Evolutionary conservation across 1,284 basidiomycete genomes (phyloP).

Genomic region (Malassezia yamatoensis): DNA sequence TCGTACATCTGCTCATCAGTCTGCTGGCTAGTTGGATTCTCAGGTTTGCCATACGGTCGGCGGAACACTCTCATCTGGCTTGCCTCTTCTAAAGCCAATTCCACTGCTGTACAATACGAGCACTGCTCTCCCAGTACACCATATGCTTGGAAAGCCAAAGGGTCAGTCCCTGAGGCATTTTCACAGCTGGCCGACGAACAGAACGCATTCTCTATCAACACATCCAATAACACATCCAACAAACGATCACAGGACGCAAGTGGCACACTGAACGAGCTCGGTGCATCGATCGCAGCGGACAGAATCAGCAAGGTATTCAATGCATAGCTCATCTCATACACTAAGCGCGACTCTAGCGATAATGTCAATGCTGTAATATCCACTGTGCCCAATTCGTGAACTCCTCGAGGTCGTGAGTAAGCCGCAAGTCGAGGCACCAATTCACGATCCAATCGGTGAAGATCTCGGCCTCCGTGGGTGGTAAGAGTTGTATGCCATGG

Average conservation of each 20-base stretch:
- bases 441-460: constrained; percentile 62
- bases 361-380: constrained; percentile 81
- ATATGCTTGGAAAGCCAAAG: background rate
- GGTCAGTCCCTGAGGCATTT: background rate
- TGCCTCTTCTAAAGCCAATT: constrained; percentile 35
- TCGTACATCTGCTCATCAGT: background rate
- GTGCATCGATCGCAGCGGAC: constrained; percentile 56
- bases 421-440: constrained; percentile 53
- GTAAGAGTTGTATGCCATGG: constrained; percentile 68
- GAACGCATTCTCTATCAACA: constrained; percentile 74
- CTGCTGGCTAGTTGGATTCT: no score
- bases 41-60: background rate
- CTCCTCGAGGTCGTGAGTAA: constrained; percentile 55
- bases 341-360: constrained; percentile 74
- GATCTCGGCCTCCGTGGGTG: constrained; percentile 74
- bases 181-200: constrained; percentile 50
- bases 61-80: constrained; percentile 29
- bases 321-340: constrained; percentile 75
- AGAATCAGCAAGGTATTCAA: constrained; percentile 79
- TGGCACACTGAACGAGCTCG: constrained; percentile 57
- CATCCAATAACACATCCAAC: constrained; percentile 73
- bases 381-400: constrained; percentile 68
- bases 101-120: constrained; percentile 36
- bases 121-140: background rate
- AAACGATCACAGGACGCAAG: constrained; percentile 69